Percentiles rank a stretch among this genome's conserved stretches.
phyloP scores from a whole-genome alignment of 2,329 filamentous ascomycete species.

The Fonsecaea pedrosoi region DNA sequence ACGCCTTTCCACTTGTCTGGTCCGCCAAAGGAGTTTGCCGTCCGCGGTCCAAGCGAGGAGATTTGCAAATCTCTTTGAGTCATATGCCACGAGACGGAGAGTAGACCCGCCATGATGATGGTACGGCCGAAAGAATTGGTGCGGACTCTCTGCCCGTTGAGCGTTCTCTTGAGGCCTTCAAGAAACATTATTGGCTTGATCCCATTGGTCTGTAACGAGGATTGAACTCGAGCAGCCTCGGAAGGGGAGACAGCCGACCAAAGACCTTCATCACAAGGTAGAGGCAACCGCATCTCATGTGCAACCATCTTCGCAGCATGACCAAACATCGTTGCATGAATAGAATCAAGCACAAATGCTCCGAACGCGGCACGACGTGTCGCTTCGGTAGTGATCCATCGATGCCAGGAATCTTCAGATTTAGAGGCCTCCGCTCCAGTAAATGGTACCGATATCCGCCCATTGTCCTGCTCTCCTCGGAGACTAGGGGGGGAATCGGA shows the following conservation, averaged over 20 bases:
- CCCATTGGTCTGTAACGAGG: conserved; percentile 78
- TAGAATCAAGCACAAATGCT: conserved; percentile 93
- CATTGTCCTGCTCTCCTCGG: conserved; percentile 63
- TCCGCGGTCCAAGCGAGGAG: conserved; percentile 73
- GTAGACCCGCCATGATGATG: conserved; percentile 88
- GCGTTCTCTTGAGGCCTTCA: conserved; percentile 85
- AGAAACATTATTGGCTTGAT: conserved; percentile 86
- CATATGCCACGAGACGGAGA: conserved; percentile 97
- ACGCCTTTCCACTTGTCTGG: conserved; percentile 90
- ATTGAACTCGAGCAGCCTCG: conserved; percentile 84
- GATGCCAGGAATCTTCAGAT: conserved; percentile 89
- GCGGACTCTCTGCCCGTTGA: conserved; percentile 82
- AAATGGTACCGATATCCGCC: conserved; percentile 47
- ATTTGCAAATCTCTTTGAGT: conserved; percentile 94
- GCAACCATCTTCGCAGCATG: conserved; percentile 97
- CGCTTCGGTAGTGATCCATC: conserved; percentile 94
- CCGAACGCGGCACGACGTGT: conserved; percentile 89
- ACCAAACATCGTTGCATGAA: conserved; percentile 96
- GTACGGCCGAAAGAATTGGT: conserved; percentile 94
- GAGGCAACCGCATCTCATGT: conserved; percentile 87
- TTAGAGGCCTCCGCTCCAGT: conserved; percentile 64
- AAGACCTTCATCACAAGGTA: conserved; percentile 90
- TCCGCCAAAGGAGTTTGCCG: conserved; percentile 78
- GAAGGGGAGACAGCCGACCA: conserved; percentile 90
- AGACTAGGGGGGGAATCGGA: conserved; percentile 82